Percentiles rank a stretch among this genome's conserved stretches.
Conservation (phyloP, 495 filamentous ascomycete genomes). For the Glonium stellatum region DNA sequence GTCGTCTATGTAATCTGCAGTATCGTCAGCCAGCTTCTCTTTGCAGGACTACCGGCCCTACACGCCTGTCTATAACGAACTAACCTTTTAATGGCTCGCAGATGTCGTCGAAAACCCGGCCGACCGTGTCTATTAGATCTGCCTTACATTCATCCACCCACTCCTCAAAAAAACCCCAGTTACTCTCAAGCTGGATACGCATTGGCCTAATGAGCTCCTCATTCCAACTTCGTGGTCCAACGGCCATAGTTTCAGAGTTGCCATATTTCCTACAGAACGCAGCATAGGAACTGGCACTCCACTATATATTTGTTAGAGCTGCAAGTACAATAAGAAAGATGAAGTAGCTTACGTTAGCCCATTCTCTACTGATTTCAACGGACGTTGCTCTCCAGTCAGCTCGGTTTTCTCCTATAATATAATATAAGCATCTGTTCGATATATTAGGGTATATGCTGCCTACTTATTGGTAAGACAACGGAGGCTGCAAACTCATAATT, state of each 20-base stretch:
- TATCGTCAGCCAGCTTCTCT: background rate
- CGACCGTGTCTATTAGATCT: slow-evolving; percentile 8
- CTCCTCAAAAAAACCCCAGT: slow-evolving; percentile 14
- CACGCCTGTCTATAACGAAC: background rate
- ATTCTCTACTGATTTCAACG: slow-evolving; percentile 13
- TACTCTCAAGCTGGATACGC: slow-evolving; percentile 13
- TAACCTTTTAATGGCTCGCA: slow-evolving; percentile 3
- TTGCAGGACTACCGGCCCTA: background rate
- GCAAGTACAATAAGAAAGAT: background rate
- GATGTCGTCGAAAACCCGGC: slow-evolving; percentile 6
- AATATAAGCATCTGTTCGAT: background rate
- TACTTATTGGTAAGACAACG: slow-evolving; percentile 15
- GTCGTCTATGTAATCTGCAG: background rate
- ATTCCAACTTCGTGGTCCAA: slow-evolving; percentile 14
- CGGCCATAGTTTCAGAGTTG: background rate
- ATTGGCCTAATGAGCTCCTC: slow-evolving; percentile 15
- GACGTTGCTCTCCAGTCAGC: slow-evolving; percentile 13
- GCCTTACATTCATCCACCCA: slow-evolving; percentile 2
- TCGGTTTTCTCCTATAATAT: slow-evolving; percentile 9
- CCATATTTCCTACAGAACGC: slow-evolving; percentile 17
- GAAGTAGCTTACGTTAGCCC: slow-evolving; percentile 9
- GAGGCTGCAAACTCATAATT: slow-evolving; percentile 15
- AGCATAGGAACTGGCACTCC: slow-evolving; percentile 6
- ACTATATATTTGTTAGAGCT: slow-evolving; percentile 9
- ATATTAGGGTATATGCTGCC: background rate